These are phyloP conservation scores for Barbarea vulgaris DNA, from an alignment of 345 rosid genomes.

Conservation along the genomic window DNA sequence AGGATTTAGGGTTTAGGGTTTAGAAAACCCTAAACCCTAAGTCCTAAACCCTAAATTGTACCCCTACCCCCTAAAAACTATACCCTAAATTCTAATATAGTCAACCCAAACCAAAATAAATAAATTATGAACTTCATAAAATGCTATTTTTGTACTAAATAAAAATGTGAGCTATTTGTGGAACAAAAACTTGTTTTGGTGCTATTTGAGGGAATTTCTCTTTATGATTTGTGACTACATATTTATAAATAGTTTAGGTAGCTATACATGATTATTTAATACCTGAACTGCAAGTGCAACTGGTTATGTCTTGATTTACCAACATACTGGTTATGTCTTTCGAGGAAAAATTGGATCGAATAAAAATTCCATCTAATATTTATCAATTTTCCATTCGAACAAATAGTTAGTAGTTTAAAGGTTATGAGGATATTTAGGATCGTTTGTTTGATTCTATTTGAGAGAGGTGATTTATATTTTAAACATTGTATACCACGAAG, in stretches of 20 bases:
- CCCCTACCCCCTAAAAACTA: too few species aligned
- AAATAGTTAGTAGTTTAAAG: not conserved
- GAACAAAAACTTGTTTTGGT: too few species aligned
- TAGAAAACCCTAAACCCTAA: too few species aligned
- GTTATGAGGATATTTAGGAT: not conserved
- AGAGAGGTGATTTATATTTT: not conserved
- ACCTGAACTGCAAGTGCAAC: not conserved
- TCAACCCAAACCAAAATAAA: too few species aligned
- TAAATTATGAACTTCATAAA: too few species aligned
- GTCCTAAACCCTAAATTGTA: too few species aligned
- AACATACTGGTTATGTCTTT: not conserved
- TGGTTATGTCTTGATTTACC: not conserved
- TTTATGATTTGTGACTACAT: conserved; percentile 13
- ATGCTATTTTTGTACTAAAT: too few species aligned
- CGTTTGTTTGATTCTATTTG: not conserved
- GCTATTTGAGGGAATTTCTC: too few species aligned
- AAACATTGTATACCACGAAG: not conserved
- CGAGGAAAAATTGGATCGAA: not conserved
- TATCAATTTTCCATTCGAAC: not conserved
- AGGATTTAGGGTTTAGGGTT: too few species aligned
- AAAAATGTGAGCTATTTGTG: too few species aligned
- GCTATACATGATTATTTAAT: not conserved
- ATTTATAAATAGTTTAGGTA: not conserved
- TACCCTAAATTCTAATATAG: too few species aligned
- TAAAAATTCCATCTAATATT: not conserved